A percentile compares a stretch with the other conserved stretches of the same genome.
These are phyloP conservation scores for Pseudohyphozyma bogoriensis DNA, from an alignment of 768 basidiomycete species.

Conservation along the genomic window DNA sequence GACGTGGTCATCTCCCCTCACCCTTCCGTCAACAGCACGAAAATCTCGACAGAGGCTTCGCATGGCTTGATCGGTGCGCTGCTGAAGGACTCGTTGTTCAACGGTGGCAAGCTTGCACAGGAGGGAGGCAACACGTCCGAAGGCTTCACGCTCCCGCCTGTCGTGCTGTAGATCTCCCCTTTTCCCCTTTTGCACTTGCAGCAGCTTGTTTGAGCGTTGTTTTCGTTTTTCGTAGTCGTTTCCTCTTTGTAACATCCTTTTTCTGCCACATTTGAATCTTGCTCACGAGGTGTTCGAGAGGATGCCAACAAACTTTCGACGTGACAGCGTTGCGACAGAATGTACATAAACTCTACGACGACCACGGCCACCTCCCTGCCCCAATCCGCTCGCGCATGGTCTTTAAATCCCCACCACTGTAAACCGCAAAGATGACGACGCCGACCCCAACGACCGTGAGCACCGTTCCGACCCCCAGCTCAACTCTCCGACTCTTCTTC, in stretches of 20 bases:
- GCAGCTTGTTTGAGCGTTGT: too few relatives aligned
- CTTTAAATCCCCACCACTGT: neutral
- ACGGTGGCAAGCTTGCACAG: conserved; percentile 21
- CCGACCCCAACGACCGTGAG: neutral
- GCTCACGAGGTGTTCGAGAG: too few relatives aligned
- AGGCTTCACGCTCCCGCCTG: conserved; percentile 13
- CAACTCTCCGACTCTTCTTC: neutral
- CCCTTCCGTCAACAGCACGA: conserved; percentile 49
- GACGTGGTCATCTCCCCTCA: neutral
- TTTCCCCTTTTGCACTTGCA: too few relatives aligned
- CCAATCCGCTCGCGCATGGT: neutral
- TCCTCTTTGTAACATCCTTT: too few relatives aligned
- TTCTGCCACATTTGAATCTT: too few relatives aligned
- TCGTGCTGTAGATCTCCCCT: neutral
- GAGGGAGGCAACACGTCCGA: neutral
- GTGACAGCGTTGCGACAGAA: too few relatives aligned
- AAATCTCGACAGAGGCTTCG: conserved; percentile 80
- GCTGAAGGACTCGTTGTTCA: conserved; percentile 82
- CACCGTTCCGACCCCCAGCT: neutral
- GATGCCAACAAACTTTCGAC: too few relatives aligned
- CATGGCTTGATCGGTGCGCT: conserved; percentile 89
- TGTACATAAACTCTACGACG: neutral
- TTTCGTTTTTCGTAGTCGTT: too few relatives aligned
- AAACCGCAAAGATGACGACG: neutral
- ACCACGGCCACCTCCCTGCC: neutral